Conservation (phyloP, 352 stramenopile species). For the Aphanomyces cochlioides region DNA sequence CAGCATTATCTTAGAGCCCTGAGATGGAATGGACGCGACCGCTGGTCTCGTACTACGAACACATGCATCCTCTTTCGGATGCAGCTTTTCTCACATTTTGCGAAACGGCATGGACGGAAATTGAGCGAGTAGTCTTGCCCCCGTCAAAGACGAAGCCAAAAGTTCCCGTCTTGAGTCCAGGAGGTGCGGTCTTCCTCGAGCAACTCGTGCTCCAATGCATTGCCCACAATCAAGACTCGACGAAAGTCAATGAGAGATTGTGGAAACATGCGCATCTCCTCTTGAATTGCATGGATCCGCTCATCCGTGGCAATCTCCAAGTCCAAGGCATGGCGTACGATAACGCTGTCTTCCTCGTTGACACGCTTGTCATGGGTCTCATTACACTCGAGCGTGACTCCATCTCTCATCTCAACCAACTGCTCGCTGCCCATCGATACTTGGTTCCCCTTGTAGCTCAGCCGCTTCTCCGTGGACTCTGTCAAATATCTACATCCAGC, state of each 20-base stretch:
- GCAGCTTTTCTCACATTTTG: constrained; percentile 7
- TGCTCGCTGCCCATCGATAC: neutral
- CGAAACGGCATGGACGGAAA: neutral
- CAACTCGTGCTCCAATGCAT: constrained; percentile 22
- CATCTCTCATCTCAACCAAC: neutral
- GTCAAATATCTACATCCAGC: neutral
- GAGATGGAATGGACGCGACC: neutral
- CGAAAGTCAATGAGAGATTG: neutral
- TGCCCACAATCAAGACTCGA: neutral
- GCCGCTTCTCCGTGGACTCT: neutral
- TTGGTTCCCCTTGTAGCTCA: neutral
- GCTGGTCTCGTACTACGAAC: constrained; percentile 13
- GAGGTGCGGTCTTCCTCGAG: constrained; percentile 24
- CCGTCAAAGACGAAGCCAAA: constrained; percentile 21
- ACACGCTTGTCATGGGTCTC: constrained; percentile 18
- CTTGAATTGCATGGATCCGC: constrained; percentile 1
- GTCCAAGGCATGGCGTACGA: constrained; percentile 21
- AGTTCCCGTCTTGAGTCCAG: neutral
- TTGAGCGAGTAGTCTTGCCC: constrained; percentile 24
- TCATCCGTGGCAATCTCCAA: constrained; percentile 26
- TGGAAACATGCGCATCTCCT: neutral
- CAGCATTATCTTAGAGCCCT: neutral
- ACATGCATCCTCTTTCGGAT: constrained; percentile 15
- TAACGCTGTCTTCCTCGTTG: constrained; percentile 18
- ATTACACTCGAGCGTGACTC: neutral